Percentiles rank a stretch among this genome's conserved stretches.
These are phyloP conservation scores for Malus orientalis DNA, from an alignment of 306 rosid species.

Conservation along the genomic window DNA sequence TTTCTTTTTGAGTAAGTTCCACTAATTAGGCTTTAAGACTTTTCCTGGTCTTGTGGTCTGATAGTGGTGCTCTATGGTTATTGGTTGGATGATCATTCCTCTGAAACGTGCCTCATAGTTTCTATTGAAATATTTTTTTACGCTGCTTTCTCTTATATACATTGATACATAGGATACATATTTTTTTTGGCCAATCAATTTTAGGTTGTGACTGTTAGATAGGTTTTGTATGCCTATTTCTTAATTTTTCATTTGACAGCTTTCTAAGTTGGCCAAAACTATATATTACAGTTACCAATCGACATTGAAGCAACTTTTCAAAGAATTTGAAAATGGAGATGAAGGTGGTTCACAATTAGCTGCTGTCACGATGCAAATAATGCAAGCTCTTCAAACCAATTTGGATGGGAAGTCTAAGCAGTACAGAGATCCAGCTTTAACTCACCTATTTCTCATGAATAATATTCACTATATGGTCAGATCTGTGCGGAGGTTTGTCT, in stretches of 20 bases:
- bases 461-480: conserved; percentile 92
- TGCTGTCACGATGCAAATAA: conserved; percentile 79
- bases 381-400: conserved; percentile 94
- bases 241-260: not conserved
- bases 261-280: conserved; percentile 12
- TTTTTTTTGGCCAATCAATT: not conserved
- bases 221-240: not conserved
- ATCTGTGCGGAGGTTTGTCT: conserved; percentile 80
- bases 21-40: conserved; percentile 1
- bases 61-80: not conserved
- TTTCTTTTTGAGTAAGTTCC: conserved; percentile 89
- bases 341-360: conserved; percentile 71
- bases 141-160: not conserved
- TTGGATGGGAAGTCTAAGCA: conserved; percentile 95
- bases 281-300: conserved; percentile 66
- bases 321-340: conserved; percentile 65
- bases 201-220: not conserved
- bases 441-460: conserved; percentile 93
- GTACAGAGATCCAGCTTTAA: conserved; percentile 75
- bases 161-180: not conserved
- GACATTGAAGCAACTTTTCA: conserved; percentile 92
- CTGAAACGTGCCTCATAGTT: not conserved
- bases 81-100: not conserved
- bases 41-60: not conserved
- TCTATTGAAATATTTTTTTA: not conserved